Percentiles rank a stretch among this genome's conserved stretches.
Evolutionary conservation across 306 rosid species (phyloP).

Genomic region (Amphicarpaea edgeworthii): DNA sequence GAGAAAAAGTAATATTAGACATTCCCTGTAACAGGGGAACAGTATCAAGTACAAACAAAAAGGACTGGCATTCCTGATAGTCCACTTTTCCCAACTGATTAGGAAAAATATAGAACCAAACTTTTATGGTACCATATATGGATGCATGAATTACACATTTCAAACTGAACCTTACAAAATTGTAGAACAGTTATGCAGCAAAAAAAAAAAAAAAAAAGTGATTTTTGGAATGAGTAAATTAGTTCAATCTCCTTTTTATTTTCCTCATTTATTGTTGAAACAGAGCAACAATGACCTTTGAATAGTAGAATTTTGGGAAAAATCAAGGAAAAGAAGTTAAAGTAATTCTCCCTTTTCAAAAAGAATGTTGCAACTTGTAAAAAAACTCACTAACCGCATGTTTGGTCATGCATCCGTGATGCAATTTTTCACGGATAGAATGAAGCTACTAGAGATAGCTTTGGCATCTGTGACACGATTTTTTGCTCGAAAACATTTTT

Average conservation of each 20-base stretch:
- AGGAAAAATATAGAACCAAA: background rate
- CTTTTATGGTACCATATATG: background rate
- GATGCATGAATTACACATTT: conserved; percentile 26
- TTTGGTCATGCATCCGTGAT: background rate
- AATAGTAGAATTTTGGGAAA: background rate
- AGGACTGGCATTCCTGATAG: conserved; percentile 24
- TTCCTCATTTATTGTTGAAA: background rate
- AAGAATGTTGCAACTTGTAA: conserved; percentile 1
- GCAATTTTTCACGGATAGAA: background rate
- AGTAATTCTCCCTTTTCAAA: background rate
- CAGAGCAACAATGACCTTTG: background rate
- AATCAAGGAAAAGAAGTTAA: background rate
- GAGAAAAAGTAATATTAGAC: conserved; percentile 22
- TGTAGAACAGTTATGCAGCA: background rate
- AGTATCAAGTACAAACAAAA: background rate
- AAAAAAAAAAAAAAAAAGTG: background rate
- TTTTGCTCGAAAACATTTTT: background rate
- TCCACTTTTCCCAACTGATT: background rate
- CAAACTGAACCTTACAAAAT: conserved; percentile 21
- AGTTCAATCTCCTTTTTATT: background rate
- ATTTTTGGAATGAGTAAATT: background rate
- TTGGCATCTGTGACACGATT: background rate
- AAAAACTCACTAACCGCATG: conserved; percentile 7
- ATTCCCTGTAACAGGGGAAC: conserved; percentile 16
- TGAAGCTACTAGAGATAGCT: background rate